These are phyloP conservation scores for Neurospora sublineolata DNA, from an alignment of 495 filamentous ascomycete species.

Conservation along the genomic window DNA sequence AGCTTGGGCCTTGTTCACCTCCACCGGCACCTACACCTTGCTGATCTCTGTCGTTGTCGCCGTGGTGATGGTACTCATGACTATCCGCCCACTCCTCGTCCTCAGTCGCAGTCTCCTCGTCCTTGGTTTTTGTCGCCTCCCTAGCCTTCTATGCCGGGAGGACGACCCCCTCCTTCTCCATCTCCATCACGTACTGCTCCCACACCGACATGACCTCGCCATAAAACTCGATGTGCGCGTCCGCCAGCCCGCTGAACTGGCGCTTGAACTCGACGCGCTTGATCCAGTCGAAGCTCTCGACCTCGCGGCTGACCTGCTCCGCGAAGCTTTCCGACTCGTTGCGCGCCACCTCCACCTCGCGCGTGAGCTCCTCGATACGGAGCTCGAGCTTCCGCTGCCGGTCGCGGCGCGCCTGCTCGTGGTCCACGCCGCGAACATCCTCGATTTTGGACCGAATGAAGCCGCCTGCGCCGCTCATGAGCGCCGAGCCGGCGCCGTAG, in stretches of 20 bases:
- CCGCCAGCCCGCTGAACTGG: conserved; percentile 70
- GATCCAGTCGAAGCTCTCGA: conserved; percentile 89
- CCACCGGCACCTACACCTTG: neutral
- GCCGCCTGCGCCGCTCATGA: conserved; percentile 57
- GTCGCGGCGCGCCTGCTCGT: conserved; percentile 81
- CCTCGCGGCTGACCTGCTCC: conserved; percentile 86
- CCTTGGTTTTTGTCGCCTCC: neutral
- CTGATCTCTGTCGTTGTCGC: neutral
- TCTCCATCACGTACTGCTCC: conserved; percentile 80
- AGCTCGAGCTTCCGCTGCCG: conserved; percentile 81
- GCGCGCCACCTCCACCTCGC: conserved; percentile 78
- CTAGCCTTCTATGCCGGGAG: conserved; percentile 17
- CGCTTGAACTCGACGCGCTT: conserved; percentile 86
- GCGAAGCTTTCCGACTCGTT: conserved; percentile 78
- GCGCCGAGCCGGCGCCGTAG: conserved; percentile 40
- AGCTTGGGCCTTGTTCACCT: neutral
- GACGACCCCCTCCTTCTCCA: conserved; percentile 55
- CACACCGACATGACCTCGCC: conserved; percentile 67
- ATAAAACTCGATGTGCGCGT: conserved; percentile 82
- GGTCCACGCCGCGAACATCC: conserved; percentile 92
- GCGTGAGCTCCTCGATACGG: conserved; percentile 76
- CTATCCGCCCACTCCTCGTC: neutral
- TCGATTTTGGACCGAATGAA: conserved; percentile 93
- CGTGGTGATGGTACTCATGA: neutral
- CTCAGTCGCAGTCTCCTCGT: neutral